Base-by-base conservation (phyloP, 768 basidiomycete genomes). In the Thelephora ganbajun region DNA sequence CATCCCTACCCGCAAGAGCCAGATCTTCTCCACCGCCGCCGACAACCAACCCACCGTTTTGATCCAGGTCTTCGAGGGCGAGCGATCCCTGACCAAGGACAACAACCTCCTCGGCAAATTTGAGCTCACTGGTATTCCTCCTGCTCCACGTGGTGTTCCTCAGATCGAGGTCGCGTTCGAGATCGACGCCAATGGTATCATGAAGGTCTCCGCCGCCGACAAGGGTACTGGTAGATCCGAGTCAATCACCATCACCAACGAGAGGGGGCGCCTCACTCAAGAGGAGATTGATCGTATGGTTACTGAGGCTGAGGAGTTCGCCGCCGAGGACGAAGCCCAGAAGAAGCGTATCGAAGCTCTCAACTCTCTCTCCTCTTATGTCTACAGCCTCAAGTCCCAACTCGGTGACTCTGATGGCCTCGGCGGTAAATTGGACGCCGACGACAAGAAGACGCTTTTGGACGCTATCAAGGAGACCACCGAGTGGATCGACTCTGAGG, bases 281-380 rank as follows among this genome's bases (percentile, higher is more conserved):
- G 60, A 62, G 76, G 63, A 96, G 51, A 94, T 96, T 51, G 92
- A 96, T 58, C 86, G 90, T 53, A 96, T 96, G 92, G 85, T 97
- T 48, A 74, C 69, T 13, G 92, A 96, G 56, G 91, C 90, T 6
- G 91, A 96, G 72, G 80, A 90, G 58, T 93, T 87, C 56, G 83
- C 84, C 2, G 64, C 74, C 6, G 84, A 87, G 65, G 87, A 89
- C 50, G 86, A 68, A 33, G 74, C 75, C 37, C 79, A 82, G 61
- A 77, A 83, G 55, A 85, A 84, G 66, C 80, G 83, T 44, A 85
- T 89, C 51, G 89, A 90, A 60, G 73, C 83, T n/a, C 76, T 89
- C 50, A 89, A 90, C 69, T 69, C 70, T 19, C 74, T 90, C 42
- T 87, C 85, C 13, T 75, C 82, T 41, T 88, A 81, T 61, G 76